Evolutionary conservation across 805 yeast species (phyloP), one percentile per base, ranked within the genome.

Genomic region (Cyberlindnera bimundalis): DNA sequence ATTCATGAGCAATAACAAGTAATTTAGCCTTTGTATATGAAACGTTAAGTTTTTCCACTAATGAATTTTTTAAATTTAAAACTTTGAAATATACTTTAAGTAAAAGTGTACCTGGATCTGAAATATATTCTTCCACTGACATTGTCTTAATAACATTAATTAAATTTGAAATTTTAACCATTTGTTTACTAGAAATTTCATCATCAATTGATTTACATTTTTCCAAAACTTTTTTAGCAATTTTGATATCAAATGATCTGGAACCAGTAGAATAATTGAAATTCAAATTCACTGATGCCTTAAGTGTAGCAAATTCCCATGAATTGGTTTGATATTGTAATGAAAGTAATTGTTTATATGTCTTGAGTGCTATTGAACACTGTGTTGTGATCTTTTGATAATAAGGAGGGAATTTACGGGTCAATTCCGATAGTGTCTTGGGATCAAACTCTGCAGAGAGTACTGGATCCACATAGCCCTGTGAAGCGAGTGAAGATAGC

Each of bases 21-120:
- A 83, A 65, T 49, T 77, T 79, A 18, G 88, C 81, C 53, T 78
- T 78, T 52, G 81, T 79, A 56, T 81, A 81, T 11, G 78, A 68
- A 10, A 78, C 71, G 2, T 80, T 72, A 13, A 81, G 62, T 39
- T 71, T 68, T 38, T 78, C 79, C 6, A 71, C 67, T 23, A 80
- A 56, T 15, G 68, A 64, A 45, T 73, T 75, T 46, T 75, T 73
- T 35, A 80, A 54, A 50, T 70, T 71, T 37, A 79, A 67, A 27
- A 66, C 66, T 40, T 57, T 51, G 45, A 55, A 57, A 39, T 57
- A 57, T 5, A 57, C 42, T 27, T 56, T 57, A 23, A 57, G 27
- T 19, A 57, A 21, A 8, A 57, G 34, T 5, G 51, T 41, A 1
- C 60, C 60, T 6, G 54, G 51, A 27, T 51, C 53, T 6, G 55